These are phyloP conservation scores for Scheffersomyces stipitis DNA, from an alignment of 805 yeast species.

Conservation along the genomic window DNA sequence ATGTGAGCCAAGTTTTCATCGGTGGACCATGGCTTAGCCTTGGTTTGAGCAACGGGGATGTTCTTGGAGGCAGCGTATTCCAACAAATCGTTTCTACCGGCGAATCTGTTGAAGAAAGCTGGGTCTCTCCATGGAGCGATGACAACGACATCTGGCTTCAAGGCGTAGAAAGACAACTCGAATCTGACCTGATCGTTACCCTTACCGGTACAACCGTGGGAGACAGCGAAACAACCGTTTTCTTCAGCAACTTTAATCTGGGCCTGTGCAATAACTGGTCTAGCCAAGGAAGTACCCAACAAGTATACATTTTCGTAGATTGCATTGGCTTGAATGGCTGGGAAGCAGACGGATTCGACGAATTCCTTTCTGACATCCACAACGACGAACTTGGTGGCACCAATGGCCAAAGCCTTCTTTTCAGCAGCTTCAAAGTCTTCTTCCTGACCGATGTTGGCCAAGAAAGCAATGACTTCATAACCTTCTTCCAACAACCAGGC, in stretches of 20 bases:
- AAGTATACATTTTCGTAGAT: conserved; percentile 96
- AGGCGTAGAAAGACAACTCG: conserved; percentile 94
- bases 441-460: conserved; percentile 99
- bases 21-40: conserved; percentile 99
- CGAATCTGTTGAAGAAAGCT: conserved; percentile 88
- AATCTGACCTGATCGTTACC: conserved; percentile 99
- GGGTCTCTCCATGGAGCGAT: conserved; percentile 99
- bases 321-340: conserved; percentile 97
- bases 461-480: conserved; percentile 95
- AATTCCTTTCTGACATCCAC: conserved; percentile 95
- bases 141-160: conserved; percentile 94
- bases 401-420: conserved; percentile 92
- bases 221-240: conserved; percentile 97
- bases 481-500: conserved; percentile 99
- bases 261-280: conserved; percentile 98
- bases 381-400: conserved; percentile 92
- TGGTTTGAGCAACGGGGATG: conserved; percentile 95
- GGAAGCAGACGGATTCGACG: conserved; percentile 88
- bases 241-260: conserved; percentile 96
- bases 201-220: conserved; percentile 99
- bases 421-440: conserved; percentile 98
- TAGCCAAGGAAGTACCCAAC: conserved; percentile 95
- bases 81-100: conserved; percentile 95
- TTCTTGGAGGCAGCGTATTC: conserved; percentile 90
- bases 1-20: conserved; percentile 99